Conservation (phyloP, 352 stramenopile genomes). For the Phytophthora palmivora region DNA sequence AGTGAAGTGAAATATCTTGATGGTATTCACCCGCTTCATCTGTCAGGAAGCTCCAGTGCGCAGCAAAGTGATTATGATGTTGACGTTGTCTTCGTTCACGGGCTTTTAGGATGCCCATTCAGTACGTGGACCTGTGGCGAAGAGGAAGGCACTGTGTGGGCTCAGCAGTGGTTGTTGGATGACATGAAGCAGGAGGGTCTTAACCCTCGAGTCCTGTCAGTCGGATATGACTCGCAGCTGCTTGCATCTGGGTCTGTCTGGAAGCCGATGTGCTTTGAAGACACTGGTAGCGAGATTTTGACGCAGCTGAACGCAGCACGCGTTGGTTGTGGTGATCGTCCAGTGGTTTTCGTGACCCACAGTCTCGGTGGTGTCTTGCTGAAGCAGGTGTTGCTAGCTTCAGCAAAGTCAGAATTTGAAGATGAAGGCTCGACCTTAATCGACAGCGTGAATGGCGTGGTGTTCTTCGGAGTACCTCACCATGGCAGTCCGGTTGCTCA, state of each 20-base stretch:
- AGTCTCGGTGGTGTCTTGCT: constrained; percentile 85
- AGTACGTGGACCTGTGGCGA: constrained; percentile 82
- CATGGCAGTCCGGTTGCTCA: constrained; percentile 81
- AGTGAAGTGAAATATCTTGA: constrained; percentile 69
- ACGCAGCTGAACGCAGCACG: constrained; percentile 65
- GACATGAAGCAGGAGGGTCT: constrained; percentile 65
- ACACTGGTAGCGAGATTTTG: constrained; percentile 72
- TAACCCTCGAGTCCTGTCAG: constrained; percentile 75
- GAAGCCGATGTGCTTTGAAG: constrained; percentile 76
- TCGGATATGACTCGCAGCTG: constrained; percentile 86
- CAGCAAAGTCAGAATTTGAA: constrained; percentile 17
- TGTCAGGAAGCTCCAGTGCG: constrained; percentile 33
- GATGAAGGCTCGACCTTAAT: constrained; percentile 40
- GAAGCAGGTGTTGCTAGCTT: constrained; percentile 83
- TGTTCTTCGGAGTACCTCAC: constrained; percentile 86
- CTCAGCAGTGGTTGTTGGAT: constrained; percentile 68
- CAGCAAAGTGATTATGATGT: constrained; percentile 61
- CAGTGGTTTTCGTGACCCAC: constrained; percentile 87
- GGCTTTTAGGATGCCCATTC: constrained; percentile 78
- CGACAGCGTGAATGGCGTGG: constrained; percentile 69
- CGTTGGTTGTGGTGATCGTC: constrained; percentile 63
- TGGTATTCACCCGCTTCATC: constrained; percentile 73
- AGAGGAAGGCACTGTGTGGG: constrained; percentile 68
- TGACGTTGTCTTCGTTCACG: constrained; percentile 87
- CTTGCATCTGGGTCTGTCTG: constrained; percentile 77